A percentile compares a stretch with the other conserved stretches of the same genome.
These are phyloP conservation scores for Cystobasidiaceae sp. DNA, from an alignment of 1,284 basidiomycete species.

Conservation along the genomic window DNA sequence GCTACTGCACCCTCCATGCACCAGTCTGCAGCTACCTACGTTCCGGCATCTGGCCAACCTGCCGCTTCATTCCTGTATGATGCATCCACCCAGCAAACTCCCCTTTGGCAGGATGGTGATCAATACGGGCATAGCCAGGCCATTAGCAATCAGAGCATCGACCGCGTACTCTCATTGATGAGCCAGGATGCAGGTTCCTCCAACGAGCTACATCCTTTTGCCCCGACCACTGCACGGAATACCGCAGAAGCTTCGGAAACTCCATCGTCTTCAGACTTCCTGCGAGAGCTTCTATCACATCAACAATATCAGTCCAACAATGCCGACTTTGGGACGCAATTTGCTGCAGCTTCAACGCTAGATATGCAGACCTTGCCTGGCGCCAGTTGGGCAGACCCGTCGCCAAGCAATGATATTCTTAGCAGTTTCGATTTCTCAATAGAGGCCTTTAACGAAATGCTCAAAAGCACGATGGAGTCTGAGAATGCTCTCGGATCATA, in stretches of 20 bases:
- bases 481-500: neutral
- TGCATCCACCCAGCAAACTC: neutral
- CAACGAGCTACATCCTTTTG: neutral
- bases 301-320: constrained; percentile 2
- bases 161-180: neutral
- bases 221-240: neutral
- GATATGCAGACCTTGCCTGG: neutral
- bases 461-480: no score
- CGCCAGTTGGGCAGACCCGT: neutral
- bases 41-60: no score
- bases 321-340: neutral
- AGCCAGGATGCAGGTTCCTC: neutral
- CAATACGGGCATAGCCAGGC: constrained; percentile 3
- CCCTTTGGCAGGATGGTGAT: neutral
- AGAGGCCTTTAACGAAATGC: constrained; percentile 19
- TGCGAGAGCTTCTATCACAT: constrained; percentile 2
- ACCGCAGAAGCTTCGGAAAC: neutral
- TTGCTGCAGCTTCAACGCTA: neutral
- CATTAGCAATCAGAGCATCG: neutral
- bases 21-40: no score
- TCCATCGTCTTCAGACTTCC: neutral
- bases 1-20: no score
- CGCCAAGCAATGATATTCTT: neutral
- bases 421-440: constrained; percentile 24
- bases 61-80: no score